A percentile compares a stretch with the other conserved stretches of the same genome.
Evolutionary conservation across 2,329 filamentous ascomycete species (phyloP).

Genomic region (Calonectria hawksworthii): DNA sequence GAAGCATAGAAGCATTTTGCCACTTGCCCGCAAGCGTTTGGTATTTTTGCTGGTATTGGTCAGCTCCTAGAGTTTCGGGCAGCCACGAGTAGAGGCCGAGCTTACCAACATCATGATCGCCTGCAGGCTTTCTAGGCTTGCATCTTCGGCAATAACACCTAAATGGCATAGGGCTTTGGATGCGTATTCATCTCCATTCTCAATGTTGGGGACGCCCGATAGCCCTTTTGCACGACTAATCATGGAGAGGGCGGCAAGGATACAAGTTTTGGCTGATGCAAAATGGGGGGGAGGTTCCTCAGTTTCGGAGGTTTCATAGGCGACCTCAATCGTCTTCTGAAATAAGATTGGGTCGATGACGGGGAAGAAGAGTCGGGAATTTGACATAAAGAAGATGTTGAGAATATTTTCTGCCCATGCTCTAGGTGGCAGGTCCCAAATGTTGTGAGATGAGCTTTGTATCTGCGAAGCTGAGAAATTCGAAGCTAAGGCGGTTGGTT

Average conservation of each 20-base stretch:
- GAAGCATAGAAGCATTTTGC: slow-evolving; percentile 13
- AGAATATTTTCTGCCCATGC: neutral
- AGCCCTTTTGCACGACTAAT: neutral
- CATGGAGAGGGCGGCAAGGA: slow-evolving; percentile 20
- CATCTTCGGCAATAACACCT: neutral
- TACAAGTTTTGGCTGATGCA: slow-evolving; percentile 12
- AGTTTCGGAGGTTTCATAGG: slow-evolving; percentile 3
- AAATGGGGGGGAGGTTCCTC: neutral
- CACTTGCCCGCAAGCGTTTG: slow-evolving; percentile 14
- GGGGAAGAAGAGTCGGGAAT: slow-evolving; percentile 13
- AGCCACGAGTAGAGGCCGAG: neutral
- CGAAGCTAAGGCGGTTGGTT: neutral
- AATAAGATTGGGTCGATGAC: slow-evolving; percentile 22
- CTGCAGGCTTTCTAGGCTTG: slow-evolving; percentile 13
- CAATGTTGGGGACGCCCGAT: neutral
- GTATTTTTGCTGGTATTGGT: slow-evolving; percentile 15
- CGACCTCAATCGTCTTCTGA: slow-evolving; percentile 16
- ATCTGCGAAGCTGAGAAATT: no score
- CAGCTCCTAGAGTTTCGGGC: neutral
- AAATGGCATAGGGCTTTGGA: neutral
- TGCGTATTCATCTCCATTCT: neutral
- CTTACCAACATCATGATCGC: slow-evolving; percentile 22
- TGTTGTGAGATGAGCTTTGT: neutral
- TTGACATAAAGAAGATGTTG: slow-evolving; percentile 13
- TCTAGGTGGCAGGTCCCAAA: slow-evolving; percentile 11